Base-by-base conservation (phyloP, 1,284 basidiomycete species). In the Lignosus rhinocerotis region DNA sequence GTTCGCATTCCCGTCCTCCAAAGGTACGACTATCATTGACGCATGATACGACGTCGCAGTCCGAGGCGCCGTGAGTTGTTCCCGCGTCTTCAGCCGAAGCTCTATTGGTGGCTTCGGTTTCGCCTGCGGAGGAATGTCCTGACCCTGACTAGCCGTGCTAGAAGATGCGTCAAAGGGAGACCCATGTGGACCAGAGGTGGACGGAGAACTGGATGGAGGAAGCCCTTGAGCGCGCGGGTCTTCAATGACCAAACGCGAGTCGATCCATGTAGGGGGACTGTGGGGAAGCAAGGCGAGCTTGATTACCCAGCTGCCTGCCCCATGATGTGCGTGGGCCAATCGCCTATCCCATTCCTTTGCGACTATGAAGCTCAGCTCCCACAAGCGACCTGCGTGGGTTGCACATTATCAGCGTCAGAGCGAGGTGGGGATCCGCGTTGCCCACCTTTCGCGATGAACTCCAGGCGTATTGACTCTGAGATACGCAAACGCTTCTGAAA, bases 401-500 rank as follows among this genome's bases (percentile, higher is more conserved):
- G 17, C 31, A 11, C 2, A 47, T 31, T 12, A 34, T 45, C 30
- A 16, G 34, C 25, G 12, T 9, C 25, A 25, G 25, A 25, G 3
- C 21, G 55, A 11, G 4, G 14, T 5, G 17, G 21, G 36, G 3
- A 47, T n/a, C 21, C n/a, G 32, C n/a, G 33, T 5, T 25, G 3
- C 36, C 2, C 14, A 86, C 88, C 83, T 77, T 83, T 75, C 1
- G 85, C 86, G 55, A 90, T 85, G 61, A 90, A 89, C 59, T 90
- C 86, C 6, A 87, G 66, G 0, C 63, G 66, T 33, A 89, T 78
- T 12, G 73, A 62, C 51, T 80, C 79, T 19, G 81, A 78, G 14
- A 89, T 79, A n/a, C 82, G 75, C 87, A 91, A 87, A 7, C 89
- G 78, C 66, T 83, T 85, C 68, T 88, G 86, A 70, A 89, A 90